Percentiles rank a stretch among this genome's conserved stretches.
These are phyloP conservation scores for Fraxinus greggii DNA, from an alignment of 305 asterid genomes.

Conservation along the genomic window DNA sequence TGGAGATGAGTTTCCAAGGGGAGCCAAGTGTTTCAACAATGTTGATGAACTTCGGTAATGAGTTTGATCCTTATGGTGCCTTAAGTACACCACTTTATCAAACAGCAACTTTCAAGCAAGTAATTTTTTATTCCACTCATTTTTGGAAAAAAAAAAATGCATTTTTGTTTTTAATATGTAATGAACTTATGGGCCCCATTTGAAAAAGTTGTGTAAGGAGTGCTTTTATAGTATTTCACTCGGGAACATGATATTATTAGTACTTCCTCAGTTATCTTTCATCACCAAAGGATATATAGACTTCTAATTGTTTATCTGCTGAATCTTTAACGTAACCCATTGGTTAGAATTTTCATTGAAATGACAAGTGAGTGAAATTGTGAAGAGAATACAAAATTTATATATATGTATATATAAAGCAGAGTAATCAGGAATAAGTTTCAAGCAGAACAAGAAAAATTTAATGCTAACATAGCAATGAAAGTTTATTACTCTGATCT, in stretches of 20 bases:
- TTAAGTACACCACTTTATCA: conserved; percentile 90
- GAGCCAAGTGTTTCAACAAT: conserved; percentile 74
- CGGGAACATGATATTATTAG: neutral
- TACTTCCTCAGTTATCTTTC: neutral
- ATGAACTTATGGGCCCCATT: neutral
- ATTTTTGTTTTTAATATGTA: neutral
- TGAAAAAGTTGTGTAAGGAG: neutral
- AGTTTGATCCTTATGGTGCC: conserved; percentile 85
- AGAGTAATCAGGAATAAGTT: neutral
- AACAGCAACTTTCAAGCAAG: conserved; percentile 98
- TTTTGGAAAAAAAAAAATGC: neutral
- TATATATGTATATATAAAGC: neutral
- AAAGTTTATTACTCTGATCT: neutral
- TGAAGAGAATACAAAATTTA: neutral
- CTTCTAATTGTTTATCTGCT: neutral
- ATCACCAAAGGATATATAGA: neutral
- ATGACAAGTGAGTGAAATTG: neutral
- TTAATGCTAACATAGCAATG: neutral
- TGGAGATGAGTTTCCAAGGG: conserved; percentile 29
- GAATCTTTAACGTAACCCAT: neutral
- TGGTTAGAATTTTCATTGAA: neutral
- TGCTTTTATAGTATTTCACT: neutral
- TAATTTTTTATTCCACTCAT: conserved; percentile 17
- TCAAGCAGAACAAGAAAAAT: neutral
- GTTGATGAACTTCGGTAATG: conserved; percentile 75